Evolutionary conservation across 768 basidiomycete genomes (phyloP).

Genomic region (Panaeolus papilionaceus): DNA sequence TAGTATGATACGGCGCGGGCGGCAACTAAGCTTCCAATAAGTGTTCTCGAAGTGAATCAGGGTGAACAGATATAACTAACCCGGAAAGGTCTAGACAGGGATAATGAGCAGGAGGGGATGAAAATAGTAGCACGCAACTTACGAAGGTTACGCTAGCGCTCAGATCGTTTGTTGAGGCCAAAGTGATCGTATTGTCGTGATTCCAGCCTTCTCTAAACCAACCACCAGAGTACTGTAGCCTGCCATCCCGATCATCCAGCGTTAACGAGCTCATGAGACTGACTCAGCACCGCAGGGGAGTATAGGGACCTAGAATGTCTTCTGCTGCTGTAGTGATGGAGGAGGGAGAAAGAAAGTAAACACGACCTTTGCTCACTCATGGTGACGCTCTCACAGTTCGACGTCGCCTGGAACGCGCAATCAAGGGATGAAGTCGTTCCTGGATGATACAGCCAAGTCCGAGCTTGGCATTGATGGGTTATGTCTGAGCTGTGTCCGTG

Average conservation of each 20-base stretch:
- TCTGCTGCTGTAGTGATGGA: neutral
- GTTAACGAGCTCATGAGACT: neutral
- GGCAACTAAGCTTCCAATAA: neutral
- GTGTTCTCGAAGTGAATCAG: neutral
- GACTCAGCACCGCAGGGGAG: neutral
- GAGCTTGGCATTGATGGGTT: neutral
- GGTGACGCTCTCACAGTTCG: neutral
- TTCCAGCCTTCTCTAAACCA: slow-evolving; percentile 9
- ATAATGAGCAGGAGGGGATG: neutral
- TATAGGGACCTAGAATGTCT: neutral
- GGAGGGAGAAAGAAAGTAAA: neutral
- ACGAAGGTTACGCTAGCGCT: neutral
- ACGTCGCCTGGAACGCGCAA: neutral
- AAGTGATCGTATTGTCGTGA: slow-evolving; percentile 1
- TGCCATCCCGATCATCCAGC: slow-evolving; percentile 1
- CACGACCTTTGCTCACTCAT: neutral
- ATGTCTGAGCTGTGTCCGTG: too few species aligned
- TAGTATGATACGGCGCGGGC: slow-evolving; percentile 1
- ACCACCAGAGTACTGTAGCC: neutral
- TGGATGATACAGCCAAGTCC: neutral
- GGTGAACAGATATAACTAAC: neutral
- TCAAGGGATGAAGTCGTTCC: slow-evolving; percentile 1
- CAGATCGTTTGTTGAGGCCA: slow-evolving; percentile 3
- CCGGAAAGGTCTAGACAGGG: neutral
- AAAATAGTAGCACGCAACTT: neutral